Evolutionary conservation across 352 stramenopile genomes (phyloP), one percentile per base, ranked within the genome.

Genomic region (Poterioochromonas sp.): DNA sequence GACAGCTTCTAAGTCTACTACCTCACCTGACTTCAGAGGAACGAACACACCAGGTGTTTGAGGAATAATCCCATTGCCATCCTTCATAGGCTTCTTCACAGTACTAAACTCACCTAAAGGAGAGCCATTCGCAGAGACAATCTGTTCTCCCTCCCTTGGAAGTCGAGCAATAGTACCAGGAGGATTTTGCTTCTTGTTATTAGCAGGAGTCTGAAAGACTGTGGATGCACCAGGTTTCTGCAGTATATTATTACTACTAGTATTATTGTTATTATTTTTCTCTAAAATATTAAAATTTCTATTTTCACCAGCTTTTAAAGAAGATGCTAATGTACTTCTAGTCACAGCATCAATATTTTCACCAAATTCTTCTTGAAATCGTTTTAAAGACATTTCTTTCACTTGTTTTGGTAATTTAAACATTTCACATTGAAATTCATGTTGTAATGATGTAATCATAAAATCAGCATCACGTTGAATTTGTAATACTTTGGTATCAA

Each of bases 371-470:
- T 74, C 65, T 54, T 54, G 5, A 54, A 74, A 74, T n/a, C 43
- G 37, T n/a, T 74, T 74, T 20, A 74, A 35, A 22, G 39, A 58
- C 65, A 74, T 74, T 54, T 53, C 0, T 74, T 74, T 74, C 39
- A 74, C 65, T 32, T 74, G 39, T n/a, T 29, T 54, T 35, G 65
- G 65, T 22, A 74, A 39, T n/a, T 74, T 74, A 58, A 74, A 54
- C 15, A 74, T 5, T 54, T 74, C 65, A 34, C 51, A 58, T 29
- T 74, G 40, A 54, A 74, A 74, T n/a, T 3, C 65, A 34, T 74
- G 65, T 54, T 74, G 65, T 26, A 74, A 54, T 2, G 65, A 74
- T 32, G 65, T 74, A 29, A 54, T 54, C 65, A 74, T 58, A 39
- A 74, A 74, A 51, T 74, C 65, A 26, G 41, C 11, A 58, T 74